Percentiles rank a stretch among this genome's conserved stretches.
Evolutionary conservation across 768 basidiomycete genomes (phyloP).

Genomic region (Heimioporus sp.): DNA sequence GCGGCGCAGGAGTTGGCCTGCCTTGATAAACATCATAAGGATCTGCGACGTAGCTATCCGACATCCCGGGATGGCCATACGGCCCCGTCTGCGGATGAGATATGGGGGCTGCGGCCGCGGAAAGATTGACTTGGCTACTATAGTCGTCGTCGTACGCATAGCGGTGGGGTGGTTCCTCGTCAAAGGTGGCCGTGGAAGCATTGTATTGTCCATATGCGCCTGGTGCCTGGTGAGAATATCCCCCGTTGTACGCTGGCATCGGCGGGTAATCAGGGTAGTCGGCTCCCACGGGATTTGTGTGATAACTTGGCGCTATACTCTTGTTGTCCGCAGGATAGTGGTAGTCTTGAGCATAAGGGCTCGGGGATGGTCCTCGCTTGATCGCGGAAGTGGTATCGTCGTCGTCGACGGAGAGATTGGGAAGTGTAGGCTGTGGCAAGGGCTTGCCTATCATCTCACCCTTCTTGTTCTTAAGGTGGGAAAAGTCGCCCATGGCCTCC

Average conservation of each 20-base stretch:
- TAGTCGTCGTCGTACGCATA: conserved; percentile 67
- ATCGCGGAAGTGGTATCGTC: conserved; percentile 53
- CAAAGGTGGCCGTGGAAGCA: conserved; percentile 54
- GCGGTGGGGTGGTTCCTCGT: conserved; percentile 47
- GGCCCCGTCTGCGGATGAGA: conserved; percentile 37
- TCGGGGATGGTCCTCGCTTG: conserved; percentile 55
- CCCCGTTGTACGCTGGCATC: conserved; percentile 72
- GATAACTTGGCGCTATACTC: conserved; percentile 35
- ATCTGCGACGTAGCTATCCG: conserved; percentile 40
- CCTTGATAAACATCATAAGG: conserved; percentile 57
- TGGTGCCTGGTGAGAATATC: conserved; percentile 59
- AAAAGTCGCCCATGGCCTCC: conserved; percentile 88
- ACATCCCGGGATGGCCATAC: conserved; percentile 15
- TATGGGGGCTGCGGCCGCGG: conserved; percentile 58
- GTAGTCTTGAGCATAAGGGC: conserved; percentile 54
- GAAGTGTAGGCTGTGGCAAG: conserved; percentile 91
- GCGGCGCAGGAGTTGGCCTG: conserved; percentile 37
- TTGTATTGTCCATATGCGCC: conserved; percentile 55
- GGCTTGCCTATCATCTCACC: conserved; percentile 79
- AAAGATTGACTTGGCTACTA: conserved; percentile 60
- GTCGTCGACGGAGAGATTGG: conserved; percentile 86
- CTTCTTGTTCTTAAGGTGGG: conserved; percentile 91
- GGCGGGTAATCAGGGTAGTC: conserved; percentile 54
- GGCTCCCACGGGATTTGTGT: conserved; percentile 39
- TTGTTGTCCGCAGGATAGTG: conserved; percentile 52